These are phyloP conservation scores for Peniophora sp. DNA, from an alignment of 1,284 basidiomycete species.

Conservation along the genomic window DNA sequence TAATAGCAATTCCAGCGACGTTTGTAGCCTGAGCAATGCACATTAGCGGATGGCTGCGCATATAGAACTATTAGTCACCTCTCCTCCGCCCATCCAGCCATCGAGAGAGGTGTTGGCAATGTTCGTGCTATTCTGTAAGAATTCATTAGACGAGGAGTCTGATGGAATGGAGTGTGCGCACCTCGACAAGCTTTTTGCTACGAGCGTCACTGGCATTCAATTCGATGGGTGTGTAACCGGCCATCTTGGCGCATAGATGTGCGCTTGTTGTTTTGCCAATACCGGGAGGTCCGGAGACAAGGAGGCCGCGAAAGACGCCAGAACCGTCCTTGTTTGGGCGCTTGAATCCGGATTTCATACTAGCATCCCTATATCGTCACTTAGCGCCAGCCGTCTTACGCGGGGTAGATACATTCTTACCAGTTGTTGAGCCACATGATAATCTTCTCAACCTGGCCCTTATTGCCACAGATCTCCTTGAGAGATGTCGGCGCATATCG, in stretches of 20 bases:
- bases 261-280: constrained; percentile 98
- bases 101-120: constrained; percentile 85
- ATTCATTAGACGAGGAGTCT: neutral
- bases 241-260: constrained; percentile 84
- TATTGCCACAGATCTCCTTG: constrained; percentile 96
- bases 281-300: constrained; percentile 91
- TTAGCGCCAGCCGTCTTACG: neutral
- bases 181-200: constrained; percentile 96
- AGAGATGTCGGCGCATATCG: constrained; percentile 86
- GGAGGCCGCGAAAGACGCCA: constrained; percentile 80
- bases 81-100: constrained; percentile 69
- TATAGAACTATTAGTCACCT: constrained; percentile 30
- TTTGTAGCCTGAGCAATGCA: constrained; percentile 45
- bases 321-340: constrained; percentile 90
- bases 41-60: neutral
- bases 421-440: constrained; percentile 84
- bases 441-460: constrained; percentile 83
- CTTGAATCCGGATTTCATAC: constrained; percentile 74
- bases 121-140: constrained; percentile 69
- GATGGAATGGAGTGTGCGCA: constrained; percentile 18
- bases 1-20: constrained; percentile 63
- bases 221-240: constrained; percentile 89
- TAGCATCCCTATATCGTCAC: constrained; percentile 52
- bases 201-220: constrained; percentile 93
- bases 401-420: constrained; percentile 32